These are phyloP conservation scores for Stentor coeruleus DNA, from an alignment of 73 alveolate genomes.

Conservation along the genomic window DNA sequence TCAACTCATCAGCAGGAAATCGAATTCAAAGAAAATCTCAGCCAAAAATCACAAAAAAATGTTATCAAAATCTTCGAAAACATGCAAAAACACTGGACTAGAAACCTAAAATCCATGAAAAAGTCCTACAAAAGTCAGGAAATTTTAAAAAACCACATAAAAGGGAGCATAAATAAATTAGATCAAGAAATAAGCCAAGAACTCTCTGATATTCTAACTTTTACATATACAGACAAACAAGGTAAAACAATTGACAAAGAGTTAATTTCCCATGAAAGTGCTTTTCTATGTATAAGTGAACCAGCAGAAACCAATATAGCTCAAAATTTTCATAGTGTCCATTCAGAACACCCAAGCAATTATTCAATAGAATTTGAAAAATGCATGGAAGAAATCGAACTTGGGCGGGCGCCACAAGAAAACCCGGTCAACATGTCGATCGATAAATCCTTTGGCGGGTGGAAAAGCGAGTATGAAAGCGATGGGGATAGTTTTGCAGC, in stretches of 20 bases:
- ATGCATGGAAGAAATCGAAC: not conserved
- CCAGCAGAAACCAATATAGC: not conserved
- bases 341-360: not conserved
- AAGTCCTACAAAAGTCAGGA: not conserved
- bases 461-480: not conserved
- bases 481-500: not conserved
- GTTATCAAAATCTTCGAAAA: not conserved
- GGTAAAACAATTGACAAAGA: not conserved
- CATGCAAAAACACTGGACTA: not conserved
- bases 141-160: too few species aligned
- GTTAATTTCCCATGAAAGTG: not conserved
- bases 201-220: too few species aligned
- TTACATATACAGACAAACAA: too few species aligned
- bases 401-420: not conserved
- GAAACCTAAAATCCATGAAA: not conserved
- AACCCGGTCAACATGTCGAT: not conserved
- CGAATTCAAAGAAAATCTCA: not conserved
- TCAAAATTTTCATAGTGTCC: not conserved
- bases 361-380: not conserved
- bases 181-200: not conserved
- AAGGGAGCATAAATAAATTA: too few species aligned
- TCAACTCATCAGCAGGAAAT: too few species aligned
- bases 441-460: constrained; percentile 2
- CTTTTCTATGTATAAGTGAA: too few species aligned
- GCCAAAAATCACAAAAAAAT: not conserved